These are phyloP conservation scores for Paecilomyces fulvus DNA, from an alignment of 2,329 filamentous ascomycete genomes.

Conservation along the genomic window DNA sequence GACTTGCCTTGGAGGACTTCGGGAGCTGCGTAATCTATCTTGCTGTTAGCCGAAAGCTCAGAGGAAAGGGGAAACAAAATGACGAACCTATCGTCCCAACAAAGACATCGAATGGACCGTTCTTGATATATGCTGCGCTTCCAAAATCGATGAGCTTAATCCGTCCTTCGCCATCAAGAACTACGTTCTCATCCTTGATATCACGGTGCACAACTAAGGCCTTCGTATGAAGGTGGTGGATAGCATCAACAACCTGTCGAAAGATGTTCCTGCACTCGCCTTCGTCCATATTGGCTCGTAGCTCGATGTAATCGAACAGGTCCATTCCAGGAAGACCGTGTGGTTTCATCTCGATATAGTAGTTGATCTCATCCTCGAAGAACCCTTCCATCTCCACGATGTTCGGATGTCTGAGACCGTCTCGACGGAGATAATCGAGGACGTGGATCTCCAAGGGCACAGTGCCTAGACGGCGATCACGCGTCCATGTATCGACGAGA, in stretches of 20 bases:
- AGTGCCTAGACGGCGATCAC: constrained; percentile 83
- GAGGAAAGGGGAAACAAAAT: constrained; percentile 2
- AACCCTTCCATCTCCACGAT: constrained; percentile 63
- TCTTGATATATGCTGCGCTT: constrained; percentile 96
- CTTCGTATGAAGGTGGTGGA: constrained; percentile 85
- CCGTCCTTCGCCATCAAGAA: constrained; percentile 86
- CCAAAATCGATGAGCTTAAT: constrained; percentile 99
- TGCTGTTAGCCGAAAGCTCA: constrained; percentile 1
- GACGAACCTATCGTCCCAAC: constrained; percentile 90
- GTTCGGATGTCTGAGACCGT: constrained; percentile 55
- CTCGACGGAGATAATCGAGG: constrained; percentile 78
- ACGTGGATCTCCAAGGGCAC: constrained; percentile 97
- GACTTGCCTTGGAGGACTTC: constrained; percentile 88
- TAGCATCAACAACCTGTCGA: constrained; percentile 77
- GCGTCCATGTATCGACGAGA: constrained; percentile 95
- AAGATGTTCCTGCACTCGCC: constrained; percentile 91
- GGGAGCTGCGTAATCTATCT: constrained; percentile 88
- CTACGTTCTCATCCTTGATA: constrained; percentile 98
- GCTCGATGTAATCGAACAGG: constrained; percentile 96
- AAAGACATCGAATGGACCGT: constrained; percentile 96
- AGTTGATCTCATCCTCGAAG: constrained; percentile 63
- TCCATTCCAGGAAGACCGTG: constrained; percentile 97
- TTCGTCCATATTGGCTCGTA: constrained; percentile 94
- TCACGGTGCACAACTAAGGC: constrained; percentile 91
- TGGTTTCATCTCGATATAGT: constrained; percentile 96